These are phyloP conservation scores for Linum trigynum DNA, from an alignment of 345 rosid species.

Conservation along the genomic window DNA sequence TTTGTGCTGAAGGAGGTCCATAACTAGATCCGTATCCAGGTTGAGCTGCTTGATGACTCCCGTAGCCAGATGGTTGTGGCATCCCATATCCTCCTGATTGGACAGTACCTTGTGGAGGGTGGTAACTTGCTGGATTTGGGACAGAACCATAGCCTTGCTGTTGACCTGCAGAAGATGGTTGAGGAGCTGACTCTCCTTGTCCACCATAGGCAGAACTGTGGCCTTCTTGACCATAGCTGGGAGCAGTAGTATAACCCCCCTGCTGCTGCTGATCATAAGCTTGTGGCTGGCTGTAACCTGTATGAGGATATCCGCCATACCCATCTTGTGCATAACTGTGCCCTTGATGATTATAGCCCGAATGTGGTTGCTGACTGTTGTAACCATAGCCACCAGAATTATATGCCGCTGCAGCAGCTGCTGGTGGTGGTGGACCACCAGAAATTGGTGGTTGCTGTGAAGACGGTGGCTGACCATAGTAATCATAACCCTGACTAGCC, in stretches of 20 bases:
- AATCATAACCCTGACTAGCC: conserved; percentile 64
- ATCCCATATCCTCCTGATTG: conserved; percentile 55
- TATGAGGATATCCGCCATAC: conserved; percentile 68
- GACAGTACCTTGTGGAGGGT: conserved; percentile 43
- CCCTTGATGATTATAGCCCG: conserved; percentile 68
- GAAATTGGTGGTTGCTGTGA: conserved; percentile 52
- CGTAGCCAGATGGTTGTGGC: conserved; percentile 32
- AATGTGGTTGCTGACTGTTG: conserved; percentile 37
- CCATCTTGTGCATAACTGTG: conserved; percentile 76
- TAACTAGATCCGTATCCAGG: conserved; percentile 65
- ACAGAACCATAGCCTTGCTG: conserved; percentile 52
- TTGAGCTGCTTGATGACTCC: conserved; percentile 12
- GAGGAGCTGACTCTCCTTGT: conserved; percentile 50
- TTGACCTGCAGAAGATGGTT: conserved; percentile 36
- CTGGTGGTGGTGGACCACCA: conserved; percentile 32
- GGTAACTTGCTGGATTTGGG: conserved; percentile 33
- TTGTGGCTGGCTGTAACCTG: conserved; percentile 71
- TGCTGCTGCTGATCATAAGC: conserved; percentile 71
- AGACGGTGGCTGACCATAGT: conserved; percentile 63
- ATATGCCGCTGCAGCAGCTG: conserved; percentile 38
- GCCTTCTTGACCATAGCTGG: conserved; percentile 67
- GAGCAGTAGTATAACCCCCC: conserved; percentile 37
- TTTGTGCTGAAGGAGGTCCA: conserved; percentile 62
- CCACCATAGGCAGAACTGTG: conserved; percentile 41
- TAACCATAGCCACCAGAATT: conserved; percentile 49